A percentile compares a stretch with the other conserved stretches of the same genome.
Conservation (phyloP, 2,329 filamentous ascomycete genomes). For the Sordariomycetes sp. region DNA sequence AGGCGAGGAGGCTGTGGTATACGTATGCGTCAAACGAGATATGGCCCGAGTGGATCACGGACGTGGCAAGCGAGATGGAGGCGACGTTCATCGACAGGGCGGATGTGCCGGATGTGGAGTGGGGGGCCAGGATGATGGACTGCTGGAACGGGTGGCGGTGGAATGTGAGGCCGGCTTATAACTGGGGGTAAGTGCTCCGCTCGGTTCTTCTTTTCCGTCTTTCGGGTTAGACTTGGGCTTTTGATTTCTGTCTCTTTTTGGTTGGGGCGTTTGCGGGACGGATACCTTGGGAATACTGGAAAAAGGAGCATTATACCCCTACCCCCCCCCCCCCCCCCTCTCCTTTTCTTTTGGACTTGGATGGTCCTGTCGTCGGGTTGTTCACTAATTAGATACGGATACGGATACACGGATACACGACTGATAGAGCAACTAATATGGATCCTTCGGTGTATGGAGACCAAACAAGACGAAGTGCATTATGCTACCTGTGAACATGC, state of each 20-base stretch:
- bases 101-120: conserved; percentile 1
- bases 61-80: conserved; percentile 1
- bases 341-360: neutral
- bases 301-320: neutral
- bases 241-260: neutral
- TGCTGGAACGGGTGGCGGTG: conserved; percentile 5
- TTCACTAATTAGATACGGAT: no score
- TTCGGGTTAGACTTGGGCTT: neutral
- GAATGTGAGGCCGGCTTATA: neutral
- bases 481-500: neutral
- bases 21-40: neutral
- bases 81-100: neutral
- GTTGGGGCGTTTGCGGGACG: no score
- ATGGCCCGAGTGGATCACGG: neutral
- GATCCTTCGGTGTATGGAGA: neutral
- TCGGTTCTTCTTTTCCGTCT: neutral
- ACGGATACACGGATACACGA: neutral
- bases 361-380: neutral
- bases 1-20: neutral
- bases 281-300: neutral
- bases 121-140: neutral
- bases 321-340: no score
- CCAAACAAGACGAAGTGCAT: neutral
- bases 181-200: neutral
- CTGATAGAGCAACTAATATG: neutral